Evolutionary conservation across 306 rosid species (phyloP).

Genomic region (Quercus ilex): DNA sequence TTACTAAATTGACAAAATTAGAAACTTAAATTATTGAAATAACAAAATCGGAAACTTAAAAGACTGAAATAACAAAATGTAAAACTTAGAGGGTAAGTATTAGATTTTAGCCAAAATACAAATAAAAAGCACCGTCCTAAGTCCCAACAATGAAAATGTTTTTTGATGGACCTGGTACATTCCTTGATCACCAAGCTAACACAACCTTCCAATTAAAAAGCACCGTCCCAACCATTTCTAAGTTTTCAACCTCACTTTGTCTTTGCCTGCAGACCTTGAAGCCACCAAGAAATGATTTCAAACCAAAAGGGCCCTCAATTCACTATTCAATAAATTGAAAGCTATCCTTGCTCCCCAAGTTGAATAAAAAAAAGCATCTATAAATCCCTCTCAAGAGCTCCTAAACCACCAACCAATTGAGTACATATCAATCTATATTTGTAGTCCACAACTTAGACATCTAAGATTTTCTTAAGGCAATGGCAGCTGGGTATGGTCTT

Average conservation of each 20-base stretch:
- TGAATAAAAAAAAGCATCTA: not conserved
- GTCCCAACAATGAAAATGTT: too few species aligned
- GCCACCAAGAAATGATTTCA: not conserved
- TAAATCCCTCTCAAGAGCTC: not conserved
- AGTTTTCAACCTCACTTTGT: not conserved
- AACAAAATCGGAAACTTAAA: too few species aligned
- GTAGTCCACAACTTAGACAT: too few species aligned
- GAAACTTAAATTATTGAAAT: too few species aligned
- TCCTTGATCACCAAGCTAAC: not conserved
- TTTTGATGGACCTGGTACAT: not conserved
- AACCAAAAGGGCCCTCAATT: too few species aligned
- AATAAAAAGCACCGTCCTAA: too few species aligned
- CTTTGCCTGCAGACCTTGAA: not conserved
- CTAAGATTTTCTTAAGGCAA: not conserved
- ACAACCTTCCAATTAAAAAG: not conserved
- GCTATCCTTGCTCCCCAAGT: not conserved
- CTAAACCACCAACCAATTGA: not conserved
- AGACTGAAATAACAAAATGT: too few species aligned
- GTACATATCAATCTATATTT: too few species aligned
- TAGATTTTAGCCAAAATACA: too few species aligned
- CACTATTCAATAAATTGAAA: too few species aligned
- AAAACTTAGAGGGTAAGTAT: rapidly evolving
- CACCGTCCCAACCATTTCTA: not conserved
- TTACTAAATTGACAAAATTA: too few species aligned
- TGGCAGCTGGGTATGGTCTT: slow-evolving; percentile 15